Base-by-base conservation (phyloP, 495 filamentous ascomycete species). In the Xylaria bambusicola region DNA sequence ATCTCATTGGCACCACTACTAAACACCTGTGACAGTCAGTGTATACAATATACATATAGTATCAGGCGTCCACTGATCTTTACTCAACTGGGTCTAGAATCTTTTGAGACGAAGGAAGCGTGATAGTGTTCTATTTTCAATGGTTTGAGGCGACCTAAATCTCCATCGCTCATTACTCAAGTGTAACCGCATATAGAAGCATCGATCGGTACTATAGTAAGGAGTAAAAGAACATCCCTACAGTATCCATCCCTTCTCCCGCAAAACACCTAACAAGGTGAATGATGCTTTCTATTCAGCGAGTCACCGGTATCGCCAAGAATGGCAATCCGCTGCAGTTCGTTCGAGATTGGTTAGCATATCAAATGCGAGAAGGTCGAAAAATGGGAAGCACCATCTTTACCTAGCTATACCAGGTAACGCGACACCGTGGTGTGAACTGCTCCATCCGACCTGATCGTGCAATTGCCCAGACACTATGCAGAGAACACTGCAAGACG, bases 241-340 rank as follows among this genome's bases (percentile, higher is more conserved):
- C n/a, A n/a, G n/a, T n/a, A n/a, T n/a, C n/a, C n/a, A n/a, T n/a
- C n/a, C n/a, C n/a, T n/a, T n/a, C n/a, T n/a, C n/a, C n/a, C n/a
- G n/a, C n/a, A n/a, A n/a, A n/a, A n/a, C n/a, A n/a, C n/a, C n/a
- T n/a, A n/a, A n/a, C n/a, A n/a, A n/a, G n/a, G n/a, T n/a, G n/a
- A n/a, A 5, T 33, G 29, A 33, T 5, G 45, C 24, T 6, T 10
- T 29, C 12, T 54, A n/a, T 44, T 44, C 23, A 33, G n/a, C 35
- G n/a, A n/a, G n/a, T n/a, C 38, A 44, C 17, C 38, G 52, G 38
- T 23, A 44, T 54, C 26, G 23, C 36, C 36, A n/a, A 42, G 33
- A 42, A 29, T 10, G 52, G 52, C 52, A 54, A 44, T 21, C 52
- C 52, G 52, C 38, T 3, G 33, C 21, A 52, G 21, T 24, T 21